phyloP scores from a whole-genome alignment of 2,329 filamentous ascomycete genomes.

The Stenocarpella maydis region DNA sequence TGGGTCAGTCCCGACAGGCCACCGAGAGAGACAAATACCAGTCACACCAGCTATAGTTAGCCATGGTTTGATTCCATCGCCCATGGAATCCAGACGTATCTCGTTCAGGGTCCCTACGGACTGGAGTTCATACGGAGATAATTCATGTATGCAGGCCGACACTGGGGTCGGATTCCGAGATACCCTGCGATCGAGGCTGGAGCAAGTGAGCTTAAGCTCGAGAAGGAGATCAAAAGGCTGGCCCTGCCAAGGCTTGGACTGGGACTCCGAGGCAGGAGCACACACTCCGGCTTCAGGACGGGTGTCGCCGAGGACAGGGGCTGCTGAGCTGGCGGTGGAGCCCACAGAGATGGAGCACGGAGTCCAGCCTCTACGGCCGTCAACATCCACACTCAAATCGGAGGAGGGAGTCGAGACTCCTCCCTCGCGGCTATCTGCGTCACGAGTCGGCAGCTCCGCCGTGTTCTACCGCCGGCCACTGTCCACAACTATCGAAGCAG shows the following conservation, averaged over 20 bases:
- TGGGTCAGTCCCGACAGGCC: slow-evolving; percentile 30
- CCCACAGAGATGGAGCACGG: neutral
- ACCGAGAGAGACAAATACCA: slow-evolving; percentile 15
- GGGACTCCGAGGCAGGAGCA: neutral
- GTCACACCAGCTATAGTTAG: slow-evolving; percentile 14
- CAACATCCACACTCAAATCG: neutral
- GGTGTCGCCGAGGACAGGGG: neutral
- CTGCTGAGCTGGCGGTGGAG: neutral
- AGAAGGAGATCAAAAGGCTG: neutral
- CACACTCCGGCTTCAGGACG: neutral
- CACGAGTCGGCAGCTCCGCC: neutral
- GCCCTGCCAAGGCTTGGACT: neutral
- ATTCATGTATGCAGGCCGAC: neutral
- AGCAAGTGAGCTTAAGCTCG: slow-evolving; percentile 6
- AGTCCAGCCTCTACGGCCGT: neutral
- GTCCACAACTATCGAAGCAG: neutral
- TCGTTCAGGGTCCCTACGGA: neutral
- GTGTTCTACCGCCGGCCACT: slow-evolving; percentile 17
- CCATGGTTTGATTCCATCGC: slow-evolving; percentile 23
- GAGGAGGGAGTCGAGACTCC: neutral
- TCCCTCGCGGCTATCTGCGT: neutral
- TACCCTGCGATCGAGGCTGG: neutral
- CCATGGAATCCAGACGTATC: neutral
- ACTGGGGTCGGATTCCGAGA: neutral
- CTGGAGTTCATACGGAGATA: neutral